Base-by-base conservation (phyloP, 73 alveolate genomes). In the Breviolum minutum region DNA sequence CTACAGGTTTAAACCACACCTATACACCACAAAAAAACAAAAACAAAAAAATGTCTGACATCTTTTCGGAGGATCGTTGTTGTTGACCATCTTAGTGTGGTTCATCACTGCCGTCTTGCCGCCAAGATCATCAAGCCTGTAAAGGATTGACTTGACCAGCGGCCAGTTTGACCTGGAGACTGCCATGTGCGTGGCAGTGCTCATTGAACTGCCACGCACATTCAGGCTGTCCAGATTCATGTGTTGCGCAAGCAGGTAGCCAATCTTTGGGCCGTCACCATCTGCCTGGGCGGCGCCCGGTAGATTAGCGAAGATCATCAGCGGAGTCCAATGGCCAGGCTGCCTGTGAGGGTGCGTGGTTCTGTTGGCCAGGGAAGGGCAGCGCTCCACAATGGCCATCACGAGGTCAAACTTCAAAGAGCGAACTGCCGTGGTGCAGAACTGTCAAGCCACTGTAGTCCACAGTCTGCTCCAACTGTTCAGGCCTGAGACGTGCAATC, bases 321-420 rank as follows among this genome's bases (percentile, higher is more conserved):
- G 70, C 84, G 95, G 85, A 69, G 95, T 88, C 95, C 95, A 88
- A 54, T 84, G 48, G 63, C 77, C 71, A 19, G 94, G 94, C 94
- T 54, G 94, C 63, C 94, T 20, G 24, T 62, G 71, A 26, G 94
- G 74, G 11, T 20, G 61, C 63, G 94, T 84, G 27, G 61, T 20
- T n/a, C 61, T 22, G 76, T 84, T 84, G 54, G 94, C 94, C 54
- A 84, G 77, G 79, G n/a, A 20, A 10, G 94, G 94, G 77, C 76
- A 32, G 63, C 26, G 12, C 62, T 61, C 27, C 79, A 84, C 22
- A 20, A 84, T 54, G n/a, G 7, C 61, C 27, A 26, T 20, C 63
- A 84, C 76, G 24, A 84, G 19, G 27, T 22, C 62, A 19, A 24
- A 8, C n/a, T 20, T 7, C 30, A 6, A 7, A 11, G 69, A 32